Conservation (phyloP, 371 early-diverging fungal species). For the Encephalitozoon cuniculi region DNA sequence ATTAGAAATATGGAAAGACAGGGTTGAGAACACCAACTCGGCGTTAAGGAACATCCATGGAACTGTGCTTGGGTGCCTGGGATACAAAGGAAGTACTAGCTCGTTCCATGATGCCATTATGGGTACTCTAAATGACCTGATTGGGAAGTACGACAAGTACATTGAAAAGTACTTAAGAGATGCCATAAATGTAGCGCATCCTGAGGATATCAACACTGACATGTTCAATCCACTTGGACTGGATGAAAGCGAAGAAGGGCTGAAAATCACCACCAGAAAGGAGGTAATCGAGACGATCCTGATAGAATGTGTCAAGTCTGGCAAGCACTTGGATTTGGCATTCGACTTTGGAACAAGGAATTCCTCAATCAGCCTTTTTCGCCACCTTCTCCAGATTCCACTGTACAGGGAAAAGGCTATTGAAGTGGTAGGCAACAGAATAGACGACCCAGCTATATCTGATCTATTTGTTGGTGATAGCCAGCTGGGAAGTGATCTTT, state of each 20-base stretch:
- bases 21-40: constrained; percentile 29
- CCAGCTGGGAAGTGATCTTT: not conserved
- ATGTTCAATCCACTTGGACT: not conserved
- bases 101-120: not conserved
- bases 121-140: not conserved
- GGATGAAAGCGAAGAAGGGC: not conserved
- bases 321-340: not conserved
- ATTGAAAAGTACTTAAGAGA: not conserved
- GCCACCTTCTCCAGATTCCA: not conserved
- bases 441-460: not conserved
- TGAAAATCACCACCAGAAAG: not conserved
- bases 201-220: not conserved
- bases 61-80: constrained; percentile 9
- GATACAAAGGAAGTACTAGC: not conserved
- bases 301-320: not conserved
- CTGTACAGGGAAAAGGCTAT: not conserved
- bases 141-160: not conserved
- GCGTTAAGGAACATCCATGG: not conserved
- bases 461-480: not conserved
- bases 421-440: not conserved
- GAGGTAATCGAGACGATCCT: not conserved
- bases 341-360: not conserved
- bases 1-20: constrained; percentile 21
- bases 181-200: not conserved
- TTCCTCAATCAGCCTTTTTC: not conserved